Conservation (phyloP, 169 alveolate genomes). For the Babesia caballi region DNA sequence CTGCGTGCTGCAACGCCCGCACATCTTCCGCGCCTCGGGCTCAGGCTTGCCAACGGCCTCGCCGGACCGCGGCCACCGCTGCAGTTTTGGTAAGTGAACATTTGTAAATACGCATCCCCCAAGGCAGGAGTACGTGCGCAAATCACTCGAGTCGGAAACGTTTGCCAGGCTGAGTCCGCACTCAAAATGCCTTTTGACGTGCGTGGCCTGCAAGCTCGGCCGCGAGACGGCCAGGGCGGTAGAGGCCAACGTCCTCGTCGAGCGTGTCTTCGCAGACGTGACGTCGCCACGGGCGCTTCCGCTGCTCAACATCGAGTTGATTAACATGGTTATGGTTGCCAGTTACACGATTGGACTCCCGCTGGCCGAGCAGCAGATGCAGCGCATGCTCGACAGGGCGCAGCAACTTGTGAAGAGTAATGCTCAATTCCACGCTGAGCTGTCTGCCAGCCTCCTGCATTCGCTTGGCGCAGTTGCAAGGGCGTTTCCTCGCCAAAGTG, state of each 20-base stretch:
- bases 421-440: slow-evolving; percentile 22
- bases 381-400: slow-evolving; percentile 7
- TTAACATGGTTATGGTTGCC: slow-evolving; percentile 60
- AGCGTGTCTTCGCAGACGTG: slow-evolving; percentile 30
- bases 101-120: neutral
- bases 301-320: slow-evolving; percentile 49
- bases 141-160: neutral
- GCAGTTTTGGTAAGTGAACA: slow-evolving; percentile 46
- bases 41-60: slow-evolving; percentile 47
- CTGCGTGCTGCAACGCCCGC: slow-evolving; percentile 46
- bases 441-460: slow-evolving; percentile 27
- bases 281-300: neutral
- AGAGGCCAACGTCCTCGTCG: slow-evolving; percentile 18
- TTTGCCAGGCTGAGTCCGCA: slow-evolving; percentile 56
- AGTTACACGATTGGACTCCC: slow-evolving; percentile 50
- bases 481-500: slow-evolving; percentile 18
- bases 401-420: slow-evolving; percentile 14
- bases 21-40: slow-evolving; percentile 60
- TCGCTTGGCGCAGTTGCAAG: slow-evolving; percentile 45
- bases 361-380: slow-evolving; percentile 24
- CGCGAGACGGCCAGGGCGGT: slow-evolving; percentile 10
- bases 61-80: slow-evolving; percentile 41
- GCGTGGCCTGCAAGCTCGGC: slow-evolving; percentile 42
- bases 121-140: slow-evolving; percentile 49
- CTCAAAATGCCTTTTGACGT: slow-evolving; percentile 60